A percentile compares a stretch with the other conserved stretches of the same genome.
These are phyloP conservation scores for Paramicrosporidium saccamoebae DNA, from an alignment of 371 early-diverging fungal species.

Conservation along the genomic window DNA sequence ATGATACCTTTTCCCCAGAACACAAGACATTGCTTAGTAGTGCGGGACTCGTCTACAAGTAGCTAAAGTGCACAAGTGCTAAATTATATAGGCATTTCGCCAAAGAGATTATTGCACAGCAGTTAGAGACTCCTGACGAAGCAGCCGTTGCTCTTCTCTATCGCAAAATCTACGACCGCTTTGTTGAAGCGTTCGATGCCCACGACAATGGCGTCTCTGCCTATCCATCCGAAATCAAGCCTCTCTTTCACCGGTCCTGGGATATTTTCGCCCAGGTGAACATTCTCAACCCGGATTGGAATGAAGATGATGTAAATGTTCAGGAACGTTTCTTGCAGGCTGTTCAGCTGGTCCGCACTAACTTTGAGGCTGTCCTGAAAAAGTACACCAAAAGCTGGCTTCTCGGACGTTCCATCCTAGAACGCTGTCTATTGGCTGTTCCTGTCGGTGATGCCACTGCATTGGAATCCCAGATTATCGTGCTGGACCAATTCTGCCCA, in stretches of 20 bases:
- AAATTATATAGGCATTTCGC: conserved; percentile 32
- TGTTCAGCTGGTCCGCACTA: conserved; percentile 31
- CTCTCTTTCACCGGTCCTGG: conserved; percentile 46
- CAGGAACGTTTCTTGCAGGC: conserved; percentile 34
- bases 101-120: conserved; percentile 23
- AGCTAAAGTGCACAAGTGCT: conserved; percentile 1
- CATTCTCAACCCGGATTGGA: conserved; percentile 74
- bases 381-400: conserved; percentile 41
- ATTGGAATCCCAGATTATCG: conserved; percentile 37
- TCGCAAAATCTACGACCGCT: conserved; percentile 39
- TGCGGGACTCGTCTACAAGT: conserved; percentile 66
- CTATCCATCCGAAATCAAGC: conserved; percentile 34
- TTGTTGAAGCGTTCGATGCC: conserved; percentile 41
- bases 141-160: conserved; percentile 20
- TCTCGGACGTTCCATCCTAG: conserved; percentile 55
- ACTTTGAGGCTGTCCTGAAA: conserved; percentile 21
- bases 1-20: conserved; percentile 40
- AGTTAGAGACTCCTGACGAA: conserved; percentile 13
- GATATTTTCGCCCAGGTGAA: conserved; percentile 35
- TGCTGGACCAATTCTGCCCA: conserved; percentile 45
- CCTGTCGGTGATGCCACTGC: too few species aligned
- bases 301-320: conserved; percentile 26
- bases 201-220: conserved; percentile 68
- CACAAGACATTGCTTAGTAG: conserved; percentile 59
- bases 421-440: conserved; percentile 17